Conservation (phyloP, 163 green algal genomes). For the Scenedesmus sp. region DNA sequence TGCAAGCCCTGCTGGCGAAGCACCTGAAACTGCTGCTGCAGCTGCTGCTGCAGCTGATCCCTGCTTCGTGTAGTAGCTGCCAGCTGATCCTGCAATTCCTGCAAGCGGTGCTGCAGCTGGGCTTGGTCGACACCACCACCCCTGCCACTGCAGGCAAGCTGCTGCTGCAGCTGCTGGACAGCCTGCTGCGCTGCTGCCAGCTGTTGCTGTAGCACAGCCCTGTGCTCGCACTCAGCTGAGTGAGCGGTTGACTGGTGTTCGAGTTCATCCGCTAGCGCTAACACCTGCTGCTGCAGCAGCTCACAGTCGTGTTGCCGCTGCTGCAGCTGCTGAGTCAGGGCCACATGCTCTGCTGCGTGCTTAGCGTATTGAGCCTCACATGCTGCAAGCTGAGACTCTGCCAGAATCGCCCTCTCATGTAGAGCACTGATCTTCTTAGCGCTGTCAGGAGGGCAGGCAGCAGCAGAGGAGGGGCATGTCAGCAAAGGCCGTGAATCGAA, state of each 20-base stretch:
- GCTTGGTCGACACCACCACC: background rate
- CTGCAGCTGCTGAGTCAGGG: background rate
- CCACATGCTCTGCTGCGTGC: background rate
- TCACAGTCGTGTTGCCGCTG: background rate
- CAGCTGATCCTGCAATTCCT: background rate
- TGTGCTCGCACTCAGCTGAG: background rate
- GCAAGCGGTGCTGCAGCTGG: background rate
- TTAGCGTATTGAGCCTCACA: background rate
- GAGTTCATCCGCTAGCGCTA: background rate
- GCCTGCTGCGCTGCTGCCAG: background rate
- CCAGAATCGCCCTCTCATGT: background rate
- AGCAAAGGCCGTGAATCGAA: background rate
- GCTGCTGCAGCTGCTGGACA: background rate
- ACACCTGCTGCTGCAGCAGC: constrained; percentile 21
- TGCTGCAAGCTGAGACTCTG: constrained; percentile 4
- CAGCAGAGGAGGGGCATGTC: background rate
- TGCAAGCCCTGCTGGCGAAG: background rate
- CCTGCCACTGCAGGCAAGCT: background rate
- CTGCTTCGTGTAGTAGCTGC: background rate
- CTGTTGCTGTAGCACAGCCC: background rate
- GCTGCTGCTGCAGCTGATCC: constrained; percentile 3
- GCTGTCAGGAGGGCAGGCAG: background rate
- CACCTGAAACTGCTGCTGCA: background rate
- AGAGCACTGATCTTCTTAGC: background rate
- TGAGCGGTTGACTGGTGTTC: background rate